Evolutionary conservation across 768 basidiomycete genomes (phyloP).

Genomic region (Tubosaeta brunneosetosa): DNA sequence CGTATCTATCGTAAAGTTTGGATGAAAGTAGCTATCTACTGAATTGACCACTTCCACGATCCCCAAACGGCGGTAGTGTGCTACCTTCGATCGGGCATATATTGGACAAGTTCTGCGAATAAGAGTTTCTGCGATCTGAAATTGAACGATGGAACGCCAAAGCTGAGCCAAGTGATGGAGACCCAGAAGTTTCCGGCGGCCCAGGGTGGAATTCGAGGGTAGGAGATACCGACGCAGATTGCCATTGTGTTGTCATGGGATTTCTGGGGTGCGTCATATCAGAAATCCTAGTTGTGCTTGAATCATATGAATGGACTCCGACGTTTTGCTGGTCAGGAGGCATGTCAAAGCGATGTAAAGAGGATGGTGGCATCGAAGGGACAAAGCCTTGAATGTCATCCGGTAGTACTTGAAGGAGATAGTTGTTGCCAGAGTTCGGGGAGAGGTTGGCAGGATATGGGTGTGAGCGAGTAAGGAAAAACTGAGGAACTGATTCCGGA

Average conservation of each 20-base stretch:
- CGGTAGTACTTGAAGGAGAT: slow-evolving; percentile 1
- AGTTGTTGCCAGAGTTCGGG: not conserved
- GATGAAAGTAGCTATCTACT: not conserved
- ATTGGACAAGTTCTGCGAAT: not conserved
- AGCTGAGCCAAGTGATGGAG: not conserved
- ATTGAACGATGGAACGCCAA: not conserved
- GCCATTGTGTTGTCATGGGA: slow-evolving; percentile 4
- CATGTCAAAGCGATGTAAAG: not conserved
- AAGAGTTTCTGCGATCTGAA: slow-evolving; percentile 4
- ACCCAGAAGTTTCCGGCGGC: not conserved
- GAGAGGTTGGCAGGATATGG: not conserved
- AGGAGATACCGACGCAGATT: not conserved
- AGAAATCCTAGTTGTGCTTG: not conserved
- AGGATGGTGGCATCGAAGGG: not conserved
- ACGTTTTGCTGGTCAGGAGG: slow-evolving; percentile 1
- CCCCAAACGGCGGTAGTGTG: slow-evolving; percentile 2
- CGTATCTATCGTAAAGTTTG: not conserved
- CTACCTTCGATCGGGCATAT: slow-evolving; percentile 3
- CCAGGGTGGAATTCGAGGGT: not conserved
- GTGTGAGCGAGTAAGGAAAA: not conserved
- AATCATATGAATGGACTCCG: slow-evolving; percentile 1
- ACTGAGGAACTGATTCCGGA: slow-evolving; percentile 1
- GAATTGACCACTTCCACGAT: not conserved
- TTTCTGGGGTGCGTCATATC: not conserved
- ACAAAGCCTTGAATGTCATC: slow-evolving; percentile 2